Evolutionary conservation across 192 early-diverging fungal species (phyloP).

Genomic region (Mortierella hygrophila): DNA sequence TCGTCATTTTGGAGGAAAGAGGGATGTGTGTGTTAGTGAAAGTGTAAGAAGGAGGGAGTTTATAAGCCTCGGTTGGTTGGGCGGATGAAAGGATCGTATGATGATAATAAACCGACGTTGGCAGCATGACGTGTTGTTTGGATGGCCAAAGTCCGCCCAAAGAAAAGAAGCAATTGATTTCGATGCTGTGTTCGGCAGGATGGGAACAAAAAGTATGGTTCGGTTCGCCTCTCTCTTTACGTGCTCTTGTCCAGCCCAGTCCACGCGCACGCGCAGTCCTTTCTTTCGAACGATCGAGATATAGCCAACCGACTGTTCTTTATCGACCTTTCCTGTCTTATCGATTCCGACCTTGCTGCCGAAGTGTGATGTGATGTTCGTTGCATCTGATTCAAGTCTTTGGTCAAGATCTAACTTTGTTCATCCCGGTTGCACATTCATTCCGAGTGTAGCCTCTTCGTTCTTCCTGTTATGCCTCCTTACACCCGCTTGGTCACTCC

Average conservation of each 20-base stretch:
- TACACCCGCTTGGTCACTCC: no score
- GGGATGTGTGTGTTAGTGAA: background rate
- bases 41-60: background rate
- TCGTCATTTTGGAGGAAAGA: background rate
- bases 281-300: background rate
- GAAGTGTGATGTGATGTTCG: background rate
- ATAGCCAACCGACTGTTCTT: background rate
- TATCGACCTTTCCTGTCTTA: no score
- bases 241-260: background rate
- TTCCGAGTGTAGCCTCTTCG: no score
- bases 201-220: background rate
- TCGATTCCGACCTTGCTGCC: no score
- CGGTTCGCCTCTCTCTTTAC: background rate
- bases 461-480: no score
- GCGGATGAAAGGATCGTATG: background rate
- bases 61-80: background rate
- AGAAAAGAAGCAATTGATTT: background rate
- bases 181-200: conserved; percentile 4
- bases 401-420: no score
- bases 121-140: background rate
- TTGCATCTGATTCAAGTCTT: no score
- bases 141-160: no score
- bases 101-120: background rate
- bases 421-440: no score
- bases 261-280: background rate